Evolutionary conservation across 805 yeast genomes (phyloP).

Genomic region (Starmerella vaccinii): DNA sequence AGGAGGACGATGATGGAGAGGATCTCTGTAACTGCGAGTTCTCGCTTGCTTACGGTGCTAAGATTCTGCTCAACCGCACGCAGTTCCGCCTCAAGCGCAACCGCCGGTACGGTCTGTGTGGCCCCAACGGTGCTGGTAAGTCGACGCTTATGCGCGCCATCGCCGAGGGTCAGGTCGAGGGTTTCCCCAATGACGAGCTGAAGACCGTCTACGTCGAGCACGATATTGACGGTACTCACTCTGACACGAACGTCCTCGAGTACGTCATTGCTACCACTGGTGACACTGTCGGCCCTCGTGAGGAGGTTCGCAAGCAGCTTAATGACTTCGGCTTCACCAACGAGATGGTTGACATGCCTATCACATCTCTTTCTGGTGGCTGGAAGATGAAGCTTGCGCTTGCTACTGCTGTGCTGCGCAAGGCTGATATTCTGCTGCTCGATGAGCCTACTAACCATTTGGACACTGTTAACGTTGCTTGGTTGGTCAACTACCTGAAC

Average conservation of each 20-base stretch:
- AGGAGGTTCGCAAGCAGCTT: slow-evolving; percentile 62
- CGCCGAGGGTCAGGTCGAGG: slow-evolving; percentile 98
- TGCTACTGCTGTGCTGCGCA: slow-evolving; percentile 97
- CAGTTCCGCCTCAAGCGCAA: slow-evolving; percentile 91
- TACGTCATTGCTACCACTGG: slow-evolving; percentile 79
- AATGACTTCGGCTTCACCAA: slow-evolving; percentile 87
- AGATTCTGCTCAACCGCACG: slow-evolving; percentile 98
- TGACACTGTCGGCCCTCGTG: slow-evolving; percentile 67
- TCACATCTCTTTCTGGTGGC: slow-evolving; percentile 97
- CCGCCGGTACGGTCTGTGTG: slow-evolving; percentile 97
- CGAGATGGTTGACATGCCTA: slow-evolving; percentile 88
- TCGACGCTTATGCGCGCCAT: slow-evolving; percentile 96
- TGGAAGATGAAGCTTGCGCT: slow-evolving; percentile 99
- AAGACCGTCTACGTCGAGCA: slow-evolving; percentile 99
- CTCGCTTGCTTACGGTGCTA: slow-evolving; percentile 99
- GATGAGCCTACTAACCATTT: slow-evolving; percentile 99
- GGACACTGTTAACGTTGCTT: slow-evolving; percentile 98
- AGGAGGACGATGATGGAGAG: slow-evolving; percentile 98
- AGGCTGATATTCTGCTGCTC: slow-evolving; percentile 92
- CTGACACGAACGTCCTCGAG: slow-evolving; percentile 87
- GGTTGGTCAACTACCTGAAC: slow-evolving; percentile 98
- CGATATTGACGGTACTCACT: slow-evolving; percentile 97
- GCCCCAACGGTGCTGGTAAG: slow-evolving; percentile 99
- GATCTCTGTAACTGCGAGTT: slow-evolving; percentile 99
- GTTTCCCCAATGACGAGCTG: slow-evolving; percentile 99